Base-by-base conservation (phyloP, 768 basidiomycete genomes). In the Tulasnella sp. region DNA sequence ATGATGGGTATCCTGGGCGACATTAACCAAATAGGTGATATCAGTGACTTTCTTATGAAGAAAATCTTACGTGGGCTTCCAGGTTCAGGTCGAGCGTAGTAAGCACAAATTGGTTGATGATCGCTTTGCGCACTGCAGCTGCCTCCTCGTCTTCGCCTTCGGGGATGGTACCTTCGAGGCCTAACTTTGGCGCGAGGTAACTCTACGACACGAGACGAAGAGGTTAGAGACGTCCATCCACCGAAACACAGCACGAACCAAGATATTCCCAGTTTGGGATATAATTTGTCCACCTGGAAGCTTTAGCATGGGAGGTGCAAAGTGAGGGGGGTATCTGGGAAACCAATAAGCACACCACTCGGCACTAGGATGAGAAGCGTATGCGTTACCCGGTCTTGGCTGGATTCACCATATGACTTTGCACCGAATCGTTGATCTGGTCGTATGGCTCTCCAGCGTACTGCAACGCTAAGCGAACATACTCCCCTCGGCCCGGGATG, bases 221-320 rank as follows among this genome's bases (percentile, higher is more conserved):
- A 20, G 13, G 26, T 51, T 44, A 37, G 39, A 32, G 72, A 75
- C 37, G 79, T 81, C n/a, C 83, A 2, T 13, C 5, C 10, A 51
- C n/a, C 29, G 29, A 23, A 39, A 83, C 26, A 83, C 84, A 26
- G 85, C 80, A 79, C 84, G 84, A 78, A 83, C 82, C 78, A 86
- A 81, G 81, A 86, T 86, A 51, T 82, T 83, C 5, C 83, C 81
- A 16, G 85, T 85, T 81, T 86, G 86, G 23, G 83, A 84, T 61
- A 86, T 69, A 29, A 81, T 73, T 13, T 79, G 79, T 32, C 83
- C 84, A 1, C 81, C 81, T 51, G 83, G 81, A 44, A 82, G 77
- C 78, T 84, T 81, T 67, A 88, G 83, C 5, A 85, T 82, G 3
- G 87, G 87, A 18, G 85, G 85, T 7, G 86, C 86, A 79, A 87